Evolutionary conservation across 148 eudicot genomes (phyloP), one percentile per base, ranked within the genome.

Genomic region (Nepenthes mirabilis): DNA sequence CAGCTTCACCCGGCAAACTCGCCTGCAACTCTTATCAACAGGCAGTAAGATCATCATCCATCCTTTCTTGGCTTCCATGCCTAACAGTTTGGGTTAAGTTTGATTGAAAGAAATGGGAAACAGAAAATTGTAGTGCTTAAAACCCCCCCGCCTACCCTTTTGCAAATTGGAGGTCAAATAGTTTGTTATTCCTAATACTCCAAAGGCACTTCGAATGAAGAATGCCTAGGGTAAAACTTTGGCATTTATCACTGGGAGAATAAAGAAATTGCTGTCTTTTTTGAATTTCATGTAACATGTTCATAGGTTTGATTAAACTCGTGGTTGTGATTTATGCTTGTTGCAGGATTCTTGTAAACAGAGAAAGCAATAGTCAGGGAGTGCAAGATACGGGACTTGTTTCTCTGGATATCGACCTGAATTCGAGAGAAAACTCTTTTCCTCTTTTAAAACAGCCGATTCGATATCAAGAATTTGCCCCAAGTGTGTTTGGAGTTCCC

Each of bases 1-100:
- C 83, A 77, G 64, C 65, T 62, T 62, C 68, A 59, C 68, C 62
- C 67, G 45, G 43, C 72, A 36, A 72, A 71, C 62, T 56, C 66
- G 7, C 35, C 61, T 52, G 58, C 65, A 52, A 62, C 77, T 37
- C 69, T 67, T 9, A 14, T 61, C 47, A 67, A 72, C 75, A 77
- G 87, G 87, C 80, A 51, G 69, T 60, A 52, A 40, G 45, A 40
- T 8, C 45, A 40, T 3, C 8, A 3, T 40, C 23, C 45, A 40
- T 3, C 4, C 8, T 40, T 40, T 4, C 4, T 40, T 4, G 45
- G 45, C 45, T 40, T 8, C 45, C 8, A 4, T 3, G 45, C 45
- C 8, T 23, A 23, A 23, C 23, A 23, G 23, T 23, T 23, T 23
- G 23, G 23, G 45, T 40, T 40, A 40, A 40, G 45, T 40, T 40